Conservation (phyloP, 768 basidiomycete species). For the Mycena chlorophos region DNA sequence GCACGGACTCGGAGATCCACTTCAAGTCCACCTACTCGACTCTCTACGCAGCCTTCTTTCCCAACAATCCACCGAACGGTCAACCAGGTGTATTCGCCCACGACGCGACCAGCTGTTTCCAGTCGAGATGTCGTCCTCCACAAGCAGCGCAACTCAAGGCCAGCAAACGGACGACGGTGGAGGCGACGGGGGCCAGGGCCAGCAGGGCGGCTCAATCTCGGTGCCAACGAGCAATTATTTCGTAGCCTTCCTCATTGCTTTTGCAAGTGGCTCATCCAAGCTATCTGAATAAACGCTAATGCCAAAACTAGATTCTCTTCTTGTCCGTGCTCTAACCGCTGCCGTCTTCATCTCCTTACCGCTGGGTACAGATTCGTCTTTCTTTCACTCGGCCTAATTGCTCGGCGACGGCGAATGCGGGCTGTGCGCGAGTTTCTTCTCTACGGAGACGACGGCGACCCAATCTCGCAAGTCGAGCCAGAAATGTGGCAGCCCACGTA, state of each 20-base stretch:
- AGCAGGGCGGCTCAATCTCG: no score
- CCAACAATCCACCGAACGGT: no score
- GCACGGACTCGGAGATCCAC: no score
- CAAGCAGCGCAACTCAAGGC: no score
- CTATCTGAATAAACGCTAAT: not conserved
- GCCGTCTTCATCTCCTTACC: not conserved
- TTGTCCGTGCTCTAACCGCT: not conserved
- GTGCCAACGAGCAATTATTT: no score
- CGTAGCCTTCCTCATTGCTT: not conserved
- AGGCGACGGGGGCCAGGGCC: no score
- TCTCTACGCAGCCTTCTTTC: no score
- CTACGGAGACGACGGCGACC: slow-evolving; percentile 9
- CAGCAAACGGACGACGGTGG: no score
- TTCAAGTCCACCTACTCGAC: no score
- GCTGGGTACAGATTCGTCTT: slow-evolving; percentile 13
- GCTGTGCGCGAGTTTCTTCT: slow-evolving; percentile 11
- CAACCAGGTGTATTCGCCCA: no score
- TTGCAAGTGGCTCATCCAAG: not conserved
- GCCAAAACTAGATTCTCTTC: not conserved
- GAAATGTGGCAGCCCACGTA: slow-evolving; percentile 14
- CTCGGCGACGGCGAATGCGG: slow-evolving; percentile 13
- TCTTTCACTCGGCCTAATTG: slow-evolving; percentile 14
- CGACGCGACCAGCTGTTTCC: no score
- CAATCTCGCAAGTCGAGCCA: slow-evolving; percentile 14
- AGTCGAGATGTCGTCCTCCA: no score